phyloP scores from a whole-genome alignment of 129 eudicot genomes.

The Chrysanthemum lavandulifolium region DNA sequence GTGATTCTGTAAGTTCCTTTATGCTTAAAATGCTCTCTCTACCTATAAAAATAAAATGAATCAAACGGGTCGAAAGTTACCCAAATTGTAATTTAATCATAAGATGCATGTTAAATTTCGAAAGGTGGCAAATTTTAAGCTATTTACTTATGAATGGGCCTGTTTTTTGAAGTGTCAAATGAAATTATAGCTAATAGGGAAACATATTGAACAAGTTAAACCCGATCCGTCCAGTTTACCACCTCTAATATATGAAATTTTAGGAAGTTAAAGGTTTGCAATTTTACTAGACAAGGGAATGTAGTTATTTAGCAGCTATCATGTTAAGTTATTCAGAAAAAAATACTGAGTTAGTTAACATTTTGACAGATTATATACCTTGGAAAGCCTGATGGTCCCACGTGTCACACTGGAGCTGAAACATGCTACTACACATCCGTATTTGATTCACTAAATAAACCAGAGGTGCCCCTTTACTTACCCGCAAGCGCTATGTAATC shows the following conservation, averaged over 20 bases:
- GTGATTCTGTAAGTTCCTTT: slow-evolving; percentile 73
- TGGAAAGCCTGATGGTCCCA: slow-evolving; percentile 84
- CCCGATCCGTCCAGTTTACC: not conserved
- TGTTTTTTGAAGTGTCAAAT: too few relatives aligned
- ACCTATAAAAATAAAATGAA: not conserved
- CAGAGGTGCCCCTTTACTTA: slow-evolving; percentile 40
- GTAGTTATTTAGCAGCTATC: not conserved
- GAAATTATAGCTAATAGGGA: too few relatives aligned
- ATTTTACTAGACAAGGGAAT: too few relatives aligned
- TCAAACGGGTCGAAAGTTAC: not conserved
- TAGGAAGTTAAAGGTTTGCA: too few relatives aligned
- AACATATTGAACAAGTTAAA: not conserved
- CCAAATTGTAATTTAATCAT: not conserved
- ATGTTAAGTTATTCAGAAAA: not conserved
- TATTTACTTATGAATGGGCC: too few relatives aligned
- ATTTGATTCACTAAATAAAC: slow-evolving; percentile 37
- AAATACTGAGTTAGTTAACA: not conserved
- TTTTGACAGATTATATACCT: slow-evolving; percentile 61
- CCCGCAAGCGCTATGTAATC: not conserved
- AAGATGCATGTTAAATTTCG: not conserved
- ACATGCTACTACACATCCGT: slow-evolving; percentile 84
- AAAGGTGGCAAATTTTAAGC: too few relatives aligned
- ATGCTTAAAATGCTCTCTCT: not conserved
- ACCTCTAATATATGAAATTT: not conserved
- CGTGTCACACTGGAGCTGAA: slow-evolving; percentile 86